phyloP scores from a whole-genome alignment of 805 yeast species.

The Candida dendrica region DNA sequence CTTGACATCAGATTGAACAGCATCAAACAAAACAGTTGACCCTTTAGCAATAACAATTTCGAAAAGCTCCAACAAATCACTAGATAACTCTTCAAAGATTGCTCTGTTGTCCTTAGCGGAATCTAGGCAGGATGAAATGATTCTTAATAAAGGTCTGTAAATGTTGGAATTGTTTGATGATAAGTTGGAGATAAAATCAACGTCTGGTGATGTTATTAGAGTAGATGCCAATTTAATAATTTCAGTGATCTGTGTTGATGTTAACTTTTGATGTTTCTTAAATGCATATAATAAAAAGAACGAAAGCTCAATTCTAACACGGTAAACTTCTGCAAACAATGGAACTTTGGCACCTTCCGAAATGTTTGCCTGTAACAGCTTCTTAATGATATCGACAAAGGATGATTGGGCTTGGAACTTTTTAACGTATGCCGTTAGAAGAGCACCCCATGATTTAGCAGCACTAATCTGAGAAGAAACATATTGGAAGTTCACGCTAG shows the following conservation, averaged over 20 bases:
- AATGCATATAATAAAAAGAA: conserved; percentile 31
- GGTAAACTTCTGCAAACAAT: conserved; percentile 41
- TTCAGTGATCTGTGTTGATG: conserved; percentile 11
- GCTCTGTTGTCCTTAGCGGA: conserved; percentile 34
- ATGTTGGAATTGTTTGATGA: conserved; percentile 29
- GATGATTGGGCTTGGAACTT: conserved; percentile 24
- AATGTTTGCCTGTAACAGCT: conserved; percentile 44
- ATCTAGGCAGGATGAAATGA: conserved; percentile 41
- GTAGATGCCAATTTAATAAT: conserved; percentile 28
- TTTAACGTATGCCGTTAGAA: conserved; percentile 59
- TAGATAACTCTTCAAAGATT: conserved; percentile 40
- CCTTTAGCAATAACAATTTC: conserved; percentile 61
- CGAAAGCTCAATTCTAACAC: conserved; percentile 61
- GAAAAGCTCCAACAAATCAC: conserved; percentile 49
- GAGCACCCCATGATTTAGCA: conserved; percentile 73
- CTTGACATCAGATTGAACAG: conserved; percentile 48
- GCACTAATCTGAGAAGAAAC: conserved; percentile 60
- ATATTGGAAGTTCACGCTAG: conserved; percentile 58
- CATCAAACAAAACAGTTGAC: conserved; percentile 48
- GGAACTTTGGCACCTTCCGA: conserved; percentile 45
- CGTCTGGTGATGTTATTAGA: conserved; percentile 40
- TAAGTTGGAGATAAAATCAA: conserved; percentile 39
- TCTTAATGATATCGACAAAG: conserved; percentile 33
- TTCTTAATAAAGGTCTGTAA: conserved; percentile 58
- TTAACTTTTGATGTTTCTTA: conserved; percentile 8